Conservation (phyloP, 75 land plant species). For the Azolla pinnata region DNA sequence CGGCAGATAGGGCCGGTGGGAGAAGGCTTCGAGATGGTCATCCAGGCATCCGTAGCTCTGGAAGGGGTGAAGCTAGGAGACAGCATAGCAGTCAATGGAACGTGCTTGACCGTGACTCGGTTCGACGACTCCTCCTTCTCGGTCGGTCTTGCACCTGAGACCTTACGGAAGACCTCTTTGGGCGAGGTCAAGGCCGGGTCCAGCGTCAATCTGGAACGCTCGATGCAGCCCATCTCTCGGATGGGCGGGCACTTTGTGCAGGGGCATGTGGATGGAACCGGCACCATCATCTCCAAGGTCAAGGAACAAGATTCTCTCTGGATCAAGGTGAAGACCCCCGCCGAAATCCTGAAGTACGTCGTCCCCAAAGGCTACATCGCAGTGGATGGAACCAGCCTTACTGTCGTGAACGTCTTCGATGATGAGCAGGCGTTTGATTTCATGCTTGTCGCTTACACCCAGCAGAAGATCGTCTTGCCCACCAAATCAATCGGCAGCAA, state of each 20-base stretch:
- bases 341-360: constrained; percentile 47
- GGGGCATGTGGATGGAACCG: constrained; percentile 96
- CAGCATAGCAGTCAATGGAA: constrained; percentile 88
- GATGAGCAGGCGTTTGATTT: constrained; percentile 67
- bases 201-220: constrained; percentile 71
- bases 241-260: constrained; percentile 97
- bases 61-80: constrained; percentile 74
- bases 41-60: constrained; percentile 55
- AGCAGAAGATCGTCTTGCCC: constrained; percentile 74
- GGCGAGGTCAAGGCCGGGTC: constrained; percentile 44
- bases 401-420: constrained; percentile 83
- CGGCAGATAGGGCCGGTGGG: constrained; percentile 29
- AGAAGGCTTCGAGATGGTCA: constrained; percentile 51
- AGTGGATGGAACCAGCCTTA: constrained; percentile 93
- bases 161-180: constrained; percentile 66
- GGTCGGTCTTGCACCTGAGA: constrained; percentile 81
- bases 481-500: constrained; percentile 73
- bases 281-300: constrained; percentile 48
- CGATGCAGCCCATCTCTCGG: constrained; percentile 48
- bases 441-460: constrained; percentile 90
- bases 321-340: constrained; percentile 60
- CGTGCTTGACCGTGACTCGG: constrained; percentile 71
- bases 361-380: constrained; percentile 93
- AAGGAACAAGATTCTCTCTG: constrained; percentile 82
- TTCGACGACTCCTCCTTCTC: constrained; percentile 49